phyloP scores from a whole-genome alignment of 2,329 filamentous ascomycete genomes.

The Aureobasidium sp. region DNA sequence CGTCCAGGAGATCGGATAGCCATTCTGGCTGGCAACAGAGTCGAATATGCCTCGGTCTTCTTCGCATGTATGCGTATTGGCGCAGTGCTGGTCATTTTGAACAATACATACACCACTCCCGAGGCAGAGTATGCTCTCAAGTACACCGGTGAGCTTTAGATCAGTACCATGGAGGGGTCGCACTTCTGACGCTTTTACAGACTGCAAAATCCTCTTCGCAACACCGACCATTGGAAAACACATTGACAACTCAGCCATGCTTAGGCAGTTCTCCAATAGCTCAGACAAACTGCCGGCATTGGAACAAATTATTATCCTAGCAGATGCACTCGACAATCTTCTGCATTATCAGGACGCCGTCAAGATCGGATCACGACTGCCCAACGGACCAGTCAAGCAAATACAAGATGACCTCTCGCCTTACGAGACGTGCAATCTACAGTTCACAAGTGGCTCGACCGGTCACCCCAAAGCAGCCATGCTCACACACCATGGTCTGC shows the following conservation, averaged over 20 bases:
- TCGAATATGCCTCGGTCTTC: conserved; percentile 58
- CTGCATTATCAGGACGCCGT: conserved; percentile 23
- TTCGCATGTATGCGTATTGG: conserved; percentile 56
- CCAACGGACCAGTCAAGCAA: conserved; percentile 45
- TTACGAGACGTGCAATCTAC: conserved; percentile 64
- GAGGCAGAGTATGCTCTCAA: conserved; percentile 65
- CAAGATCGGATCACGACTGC: conserved; percentile 42
- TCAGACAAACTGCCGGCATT: conserved; percentile 20
- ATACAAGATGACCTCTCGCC: conserved; percentile 52
- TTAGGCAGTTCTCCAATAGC: conserved; percentile 31
- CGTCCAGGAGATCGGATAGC: conserved; percentile 63
- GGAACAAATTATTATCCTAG: conserved; percentile 24
- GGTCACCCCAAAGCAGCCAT: conserved; percentile 67
- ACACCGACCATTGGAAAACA: conserved; percentile 58
- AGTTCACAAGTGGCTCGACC: conserved; percentile 70
- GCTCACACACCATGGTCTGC: conserved; percentile 46
- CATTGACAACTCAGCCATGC: conserved; percentile 55
- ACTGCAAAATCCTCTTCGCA: conserved; percentile 61
- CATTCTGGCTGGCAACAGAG: conserved; percentile 62
- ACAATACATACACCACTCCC: conserved; percentile 72
- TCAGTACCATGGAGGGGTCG: too few species aligned
- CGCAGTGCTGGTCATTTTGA: conserved; percentile 61
- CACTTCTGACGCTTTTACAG: conserved; percentile 26
- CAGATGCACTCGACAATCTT: conserved; percentile 21
- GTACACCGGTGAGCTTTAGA: conserved; percentile 53